These are phyloP conservation scores for Fraxinus paxiana DNA, from an alignment of 305 asterid genomes.

Conservation along the genomic window DNA sequence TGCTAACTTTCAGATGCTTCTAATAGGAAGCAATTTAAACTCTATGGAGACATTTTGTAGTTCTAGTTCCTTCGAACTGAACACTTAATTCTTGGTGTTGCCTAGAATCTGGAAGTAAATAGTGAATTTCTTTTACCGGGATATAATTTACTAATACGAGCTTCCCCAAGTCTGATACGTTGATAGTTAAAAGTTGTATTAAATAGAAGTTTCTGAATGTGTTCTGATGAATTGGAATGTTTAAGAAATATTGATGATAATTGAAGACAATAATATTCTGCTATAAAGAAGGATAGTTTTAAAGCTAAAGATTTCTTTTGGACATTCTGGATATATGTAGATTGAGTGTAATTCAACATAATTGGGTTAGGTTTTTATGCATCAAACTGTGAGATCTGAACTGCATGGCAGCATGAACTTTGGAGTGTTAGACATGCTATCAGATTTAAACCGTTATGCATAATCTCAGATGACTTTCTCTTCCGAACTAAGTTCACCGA, in stretches of 20 bases:
- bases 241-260: slow-evolving; percentile 3
- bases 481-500: background rate
- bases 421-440: background rate
- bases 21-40: background rate
- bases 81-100: slow-evolving; percentile 13
- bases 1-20: background rate
- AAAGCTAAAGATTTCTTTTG: background rate
- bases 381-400: background rate
- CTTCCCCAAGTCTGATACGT: background rate
- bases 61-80: slow-evolving; percentile 10
- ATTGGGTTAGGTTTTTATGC: background rate
- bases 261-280: background rate
- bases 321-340: background rate
- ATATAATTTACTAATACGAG: background rate
- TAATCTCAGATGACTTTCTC: background rate
- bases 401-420: background rate
- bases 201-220: background rate
- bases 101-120: slow-evolving; percentile 13
- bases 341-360: background rate
- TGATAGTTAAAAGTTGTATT: background rate
- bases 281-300: background rate
- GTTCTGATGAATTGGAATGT: background rate
- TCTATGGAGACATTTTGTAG: background rate
- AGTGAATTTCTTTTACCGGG: slow-evolving; percentile 3
- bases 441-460: background rate